These are phyloP conservation scores for Geranium incanum DNA, from an alignment of 441 rosid genomes.

Conservation along the genomic window DNA sequence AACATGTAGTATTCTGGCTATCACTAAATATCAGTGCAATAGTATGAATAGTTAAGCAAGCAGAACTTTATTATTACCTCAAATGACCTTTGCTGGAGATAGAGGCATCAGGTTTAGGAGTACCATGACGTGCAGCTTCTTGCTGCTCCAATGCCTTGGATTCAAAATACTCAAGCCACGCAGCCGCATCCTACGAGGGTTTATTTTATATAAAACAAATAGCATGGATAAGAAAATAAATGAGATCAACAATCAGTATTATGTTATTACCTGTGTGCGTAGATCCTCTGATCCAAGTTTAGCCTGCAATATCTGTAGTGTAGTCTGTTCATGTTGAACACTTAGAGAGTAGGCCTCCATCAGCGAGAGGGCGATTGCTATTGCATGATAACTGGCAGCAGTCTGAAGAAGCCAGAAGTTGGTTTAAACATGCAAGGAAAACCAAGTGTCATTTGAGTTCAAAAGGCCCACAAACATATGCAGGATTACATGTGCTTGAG, in stretches of 20 bases:
- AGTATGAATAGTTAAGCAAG: constrained; percentile 1
- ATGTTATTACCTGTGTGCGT: constrained; percentile 51
- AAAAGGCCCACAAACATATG: neutral
- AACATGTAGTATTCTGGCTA: neutral
- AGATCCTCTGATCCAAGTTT: constrained; percentile 72
- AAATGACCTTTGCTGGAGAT: constrained; percentile 82
- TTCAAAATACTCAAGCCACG: constrained; percentile 80
- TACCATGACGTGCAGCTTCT: constrained; percentile 81
- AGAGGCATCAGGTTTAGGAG: constrained; percentile 78
- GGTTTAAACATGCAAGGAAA: constrained; percentile 10
- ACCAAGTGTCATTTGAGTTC: neutral
- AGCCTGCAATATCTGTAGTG: constrained; percentile 68
- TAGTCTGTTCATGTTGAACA: constrained; percentile 79
- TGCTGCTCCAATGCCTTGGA: constrained; percentile 78
- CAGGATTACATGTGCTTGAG: neutral
- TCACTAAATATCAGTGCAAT: neutral
- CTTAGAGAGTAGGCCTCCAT: constrained; percentile 72
- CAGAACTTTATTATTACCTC: constrained; percentile 36
- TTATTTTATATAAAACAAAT: constrained; percentile 18
- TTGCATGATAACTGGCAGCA: constrained; percentile 84
- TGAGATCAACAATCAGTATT: constrained; percentile 8
- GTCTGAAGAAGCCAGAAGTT: constrained; percentile 34
- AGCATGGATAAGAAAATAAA: constrained; percentile 7
- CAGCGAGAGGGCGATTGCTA: constrained; percentile 73
- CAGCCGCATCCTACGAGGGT: constrained; percentile 64